phyloP scores from a whole-genome alignment of 2,329 filamentous ascomycete genomes.

The Zasmidium citrigriseum region DNA sequence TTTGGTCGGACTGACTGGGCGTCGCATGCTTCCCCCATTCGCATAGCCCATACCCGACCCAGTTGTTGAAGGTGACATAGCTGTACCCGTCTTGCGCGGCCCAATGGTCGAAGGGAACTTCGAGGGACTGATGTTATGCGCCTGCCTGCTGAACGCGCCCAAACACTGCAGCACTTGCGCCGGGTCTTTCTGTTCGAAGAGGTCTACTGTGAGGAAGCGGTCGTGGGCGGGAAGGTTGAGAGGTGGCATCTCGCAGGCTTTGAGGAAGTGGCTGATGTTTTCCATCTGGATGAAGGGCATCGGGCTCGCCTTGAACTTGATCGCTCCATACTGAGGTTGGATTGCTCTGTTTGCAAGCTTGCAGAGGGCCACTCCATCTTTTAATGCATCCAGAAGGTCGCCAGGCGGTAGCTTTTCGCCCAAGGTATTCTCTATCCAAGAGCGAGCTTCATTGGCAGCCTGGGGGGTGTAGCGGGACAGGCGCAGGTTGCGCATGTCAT shows the following conservation, averaged over 20 bases:
- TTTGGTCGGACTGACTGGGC: slow-evolving; percentile 29
- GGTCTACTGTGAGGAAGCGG: slow-evolving; percentile 92
- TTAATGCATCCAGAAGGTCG: slow-evolving; percentile 82
- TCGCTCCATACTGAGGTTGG: slow-evolving; percentile 72
- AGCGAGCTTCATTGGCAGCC: slow-evolving; percentile 79
- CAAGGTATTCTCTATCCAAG: slow-evolving; percentile 82
- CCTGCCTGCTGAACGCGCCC: slow-evolving; percentile 85
- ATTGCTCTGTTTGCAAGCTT: slow-evolving; percentile 83
- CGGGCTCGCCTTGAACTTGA: slow-evolving; percentile 85
- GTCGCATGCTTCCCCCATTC: slow-evolving; percentile 20
- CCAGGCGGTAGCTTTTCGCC: slow-evolving; percentile 69
- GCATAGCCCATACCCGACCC: slow-evolving; percentile 21
- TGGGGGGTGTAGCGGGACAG: slow-evolving; percentile 89
- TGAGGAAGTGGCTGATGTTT: slow-evolving; percentile 95
- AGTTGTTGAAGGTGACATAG: slow-evolving; percentile 32
- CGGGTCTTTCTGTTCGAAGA: slow-evolving; percentile 94
- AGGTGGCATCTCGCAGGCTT: slow-evolving; percentile 80
- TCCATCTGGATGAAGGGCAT: slow-evolving; percentile 99
- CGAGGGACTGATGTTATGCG: slow-evolving; percentile 71
- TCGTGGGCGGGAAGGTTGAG: slow-evolving; percentile 90
- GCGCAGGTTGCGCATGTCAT: slow-evolving; percentile 91
- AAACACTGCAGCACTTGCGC: slow-evolving; percentile 94
- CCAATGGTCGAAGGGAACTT: slow-evolving; percentile 77
- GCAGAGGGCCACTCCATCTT: slow-evolving; percentile 91
- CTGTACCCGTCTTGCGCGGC: slow-evolving; percentile 60